Evolutionary conservation across 1,284 basidiomycete species (phyloP).

Genomic region (Sutorius eximius): DNA sequence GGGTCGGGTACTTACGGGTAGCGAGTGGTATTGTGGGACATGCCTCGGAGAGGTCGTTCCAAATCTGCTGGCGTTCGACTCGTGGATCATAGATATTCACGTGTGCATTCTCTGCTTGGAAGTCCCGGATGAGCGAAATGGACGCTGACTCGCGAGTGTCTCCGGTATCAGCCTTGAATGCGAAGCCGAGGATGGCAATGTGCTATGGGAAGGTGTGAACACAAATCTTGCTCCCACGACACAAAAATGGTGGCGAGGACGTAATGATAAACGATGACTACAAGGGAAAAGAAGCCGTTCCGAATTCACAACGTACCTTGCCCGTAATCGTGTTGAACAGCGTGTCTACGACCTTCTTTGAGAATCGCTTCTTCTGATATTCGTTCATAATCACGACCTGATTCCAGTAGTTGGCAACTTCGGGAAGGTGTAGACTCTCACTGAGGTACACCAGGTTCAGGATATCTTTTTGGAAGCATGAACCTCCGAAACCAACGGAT

Average conservation of each 20-base stretch:
- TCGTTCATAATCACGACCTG: conserved; percentile 96
- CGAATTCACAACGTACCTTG: conserved; percentile 58
- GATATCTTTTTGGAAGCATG: conserved; percentile 99
- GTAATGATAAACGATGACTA: neutral
- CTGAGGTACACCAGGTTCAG: conserved; percentile 97
- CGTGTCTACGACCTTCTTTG: conserved; percentile 88
- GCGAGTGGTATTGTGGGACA: conserved; percentile 57
- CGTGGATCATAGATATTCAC: conserved; percentile 94
- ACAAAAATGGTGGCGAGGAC: neutral
- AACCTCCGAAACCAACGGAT: conserved; percentile 95
- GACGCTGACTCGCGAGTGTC: conserved; percentile 98
- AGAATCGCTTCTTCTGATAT: conserved; percentile 91
- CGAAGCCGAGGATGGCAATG: conserved; percentile 95
- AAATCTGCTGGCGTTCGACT: conserved; percentile 71
- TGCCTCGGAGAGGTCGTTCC: conserved; percentile 72
- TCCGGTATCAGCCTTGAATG: conserved; percentile 96
- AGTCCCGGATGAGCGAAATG: conserved; percentile 92
- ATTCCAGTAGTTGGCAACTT: conserved; percentile 98
- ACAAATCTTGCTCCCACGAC: neutral
- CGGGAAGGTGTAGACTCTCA: conserved; percentile 91
- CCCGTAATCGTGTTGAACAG: conserved; percentile 97
- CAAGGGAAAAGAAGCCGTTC: conserved; percentile 9
- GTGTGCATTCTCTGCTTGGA: conserved; percentile 85
- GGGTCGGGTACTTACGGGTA: conserved; percentile 48
- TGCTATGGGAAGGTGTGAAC: conserved; percentile 50